These are phyloP conservation scores for Prunus yedoensis DNA, from an alignment of 331 rosid genomes.

Conservation along the genomic window DNA sequence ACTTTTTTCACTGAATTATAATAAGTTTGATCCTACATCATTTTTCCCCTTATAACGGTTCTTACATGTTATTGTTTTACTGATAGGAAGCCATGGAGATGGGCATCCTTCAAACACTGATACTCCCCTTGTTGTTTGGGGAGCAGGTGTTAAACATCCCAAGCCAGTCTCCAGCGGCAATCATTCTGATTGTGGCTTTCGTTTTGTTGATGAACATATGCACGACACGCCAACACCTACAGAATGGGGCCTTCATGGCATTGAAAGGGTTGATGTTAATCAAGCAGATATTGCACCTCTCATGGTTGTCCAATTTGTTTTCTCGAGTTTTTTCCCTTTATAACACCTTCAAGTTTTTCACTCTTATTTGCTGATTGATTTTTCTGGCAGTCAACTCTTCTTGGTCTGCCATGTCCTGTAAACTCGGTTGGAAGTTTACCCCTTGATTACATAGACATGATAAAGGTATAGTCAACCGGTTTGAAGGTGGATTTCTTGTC, in stretches of 20 bases:
- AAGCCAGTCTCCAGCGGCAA: conserved; percentile 64
- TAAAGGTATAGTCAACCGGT: conserved; percentile 48
- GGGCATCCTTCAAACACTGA: conserved; percentile 93
- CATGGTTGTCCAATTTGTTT: conserved; percentile 53
- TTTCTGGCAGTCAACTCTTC: conserved; percentile 74
- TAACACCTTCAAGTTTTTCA: conserved; percentile 22
- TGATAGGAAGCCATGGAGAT: conserved; percentile 86
- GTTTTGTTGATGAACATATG: conserved; percentile 76
- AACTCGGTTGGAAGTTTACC: conserved; percentile 92
- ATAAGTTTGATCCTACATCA: background rate
- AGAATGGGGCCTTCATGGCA: conserved; percentile 79
- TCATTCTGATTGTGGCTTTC: conserved; percentile 66
- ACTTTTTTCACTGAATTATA: background rate
- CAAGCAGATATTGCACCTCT: conserved; percentile 94
- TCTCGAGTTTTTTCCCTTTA: conserved; percentile 10
- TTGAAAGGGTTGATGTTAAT: conserved; percentile 92
- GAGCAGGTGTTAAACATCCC: conserved; percentile 83
- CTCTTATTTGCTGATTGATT: conserved; percentile 36
- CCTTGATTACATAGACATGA: conserved; percentile 60
- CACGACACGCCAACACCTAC: conserved; percentile 77
- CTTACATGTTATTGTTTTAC: conserved; percentile 21
- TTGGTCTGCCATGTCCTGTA: conserved; percentile 83
- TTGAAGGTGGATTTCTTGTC: conserved; percentile 19
- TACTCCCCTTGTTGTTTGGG: conserved; percentile 96
- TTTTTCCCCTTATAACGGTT: background rate